phyloP scores from a whole-genome alignment of 176 grass and related monocot species.

The Bothriochloa decipiens region DNA sequence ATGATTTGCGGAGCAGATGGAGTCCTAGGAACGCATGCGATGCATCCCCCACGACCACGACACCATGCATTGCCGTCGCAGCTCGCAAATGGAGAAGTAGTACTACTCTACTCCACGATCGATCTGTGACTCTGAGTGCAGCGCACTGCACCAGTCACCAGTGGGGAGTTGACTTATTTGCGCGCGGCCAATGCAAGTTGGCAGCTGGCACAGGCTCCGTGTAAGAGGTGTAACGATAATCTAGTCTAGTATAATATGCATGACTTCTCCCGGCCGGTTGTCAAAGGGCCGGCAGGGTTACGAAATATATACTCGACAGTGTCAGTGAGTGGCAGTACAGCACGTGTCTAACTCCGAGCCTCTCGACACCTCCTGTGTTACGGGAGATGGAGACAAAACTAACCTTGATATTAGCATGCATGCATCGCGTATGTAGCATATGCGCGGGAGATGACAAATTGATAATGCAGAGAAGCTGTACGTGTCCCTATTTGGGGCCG shows the following conservation, averaged over 20 bases:
- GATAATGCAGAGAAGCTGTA: neutral
- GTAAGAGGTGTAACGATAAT: too few species aligned
- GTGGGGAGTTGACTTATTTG: constrained; percentile 1
- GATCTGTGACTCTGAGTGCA: too few species aligned
- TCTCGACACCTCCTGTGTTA: neutral
- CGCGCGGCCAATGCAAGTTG: neutral
- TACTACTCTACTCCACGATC: too few species aligned
- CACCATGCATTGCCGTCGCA: neutral
- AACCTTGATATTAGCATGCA: neutral
- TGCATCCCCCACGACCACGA: neutral
- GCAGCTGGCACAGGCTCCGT: neutral
- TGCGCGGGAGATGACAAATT: neutral
- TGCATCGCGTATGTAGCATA: neutral
- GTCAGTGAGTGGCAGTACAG: neutral
- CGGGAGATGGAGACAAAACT: too few species aligned
- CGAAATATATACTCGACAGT: neutral
- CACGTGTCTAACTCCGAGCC: neutral
- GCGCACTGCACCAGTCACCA: too few species aligned
- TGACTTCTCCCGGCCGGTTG: neutral
- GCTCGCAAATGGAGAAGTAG: neutral
- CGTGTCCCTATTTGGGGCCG: too few species aligned
- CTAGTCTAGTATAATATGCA: neutral
- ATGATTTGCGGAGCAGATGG: constrained; percentile 14
- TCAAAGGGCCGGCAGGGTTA: neutral
- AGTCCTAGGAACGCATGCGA: constrained; percentile 48